Evolutionary conservation across 805 yeast species (phyloP).

Genomic region (Candida lessepsii): DNA sequence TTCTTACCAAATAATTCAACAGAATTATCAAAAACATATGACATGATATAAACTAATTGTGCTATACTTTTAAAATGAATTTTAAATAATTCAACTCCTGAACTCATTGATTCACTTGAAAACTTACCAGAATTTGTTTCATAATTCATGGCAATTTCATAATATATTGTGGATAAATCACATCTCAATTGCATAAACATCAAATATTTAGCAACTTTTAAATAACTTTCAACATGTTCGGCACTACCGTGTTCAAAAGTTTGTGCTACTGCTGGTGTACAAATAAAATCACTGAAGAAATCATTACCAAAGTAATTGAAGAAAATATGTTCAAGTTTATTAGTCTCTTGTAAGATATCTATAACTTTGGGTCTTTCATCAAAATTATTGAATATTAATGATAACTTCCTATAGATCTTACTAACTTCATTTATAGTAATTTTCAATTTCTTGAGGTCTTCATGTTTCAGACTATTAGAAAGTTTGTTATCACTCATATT

Average conservation of each 20-base stretch:
- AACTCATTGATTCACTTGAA: constrained; percentile 30
- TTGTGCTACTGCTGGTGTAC: constrained; percentile 28
- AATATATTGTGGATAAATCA: constrained; percentile 40
- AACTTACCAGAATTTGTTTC: constrained; percentile 31
- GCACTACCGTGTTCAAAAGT: constrained; percentile 17
- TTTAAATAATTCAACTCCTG: constrained; percentile 43
- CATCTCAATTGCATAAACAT: constrained; percentile 39
- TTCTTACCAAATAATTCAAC: constrained; percentile 41
- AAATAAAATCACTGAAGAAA: constrained; percentile 38
- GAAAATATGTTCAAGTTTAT: constrained; percentile 34
- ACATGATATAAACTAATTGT: constrained; percentile 42
- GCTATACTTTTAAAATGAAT: constrained; percentile 41
- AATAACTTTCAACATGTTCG: constrained; percentile 27
- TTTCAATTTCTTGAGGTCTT: constrained; percentile 16
- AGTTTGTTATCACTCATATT: constrained; percentile 33
- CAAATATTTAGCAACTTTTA: constrained; percentile 37
- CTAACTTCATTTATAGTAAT: constrained; percentile 20
- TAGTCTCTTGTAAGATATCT: constrained; percentile 35
- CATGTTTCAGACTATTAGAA: constrained; percentile 22
- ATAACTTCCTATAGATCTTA: constrained; percentile 28
- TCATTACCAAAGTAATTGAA: constrained; percentile 40
- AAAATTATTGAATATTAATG: constrained; percentile 26
- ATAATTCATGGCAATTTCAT: constrained; percentile 40
- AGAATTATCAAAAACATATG: constrained; percentile 41
- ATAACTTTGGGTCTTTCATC: constrained; percentile 31